Base-by-base conservation (phyloP, 306 rosid species). In the Acacia crassicarpa region DNA sequence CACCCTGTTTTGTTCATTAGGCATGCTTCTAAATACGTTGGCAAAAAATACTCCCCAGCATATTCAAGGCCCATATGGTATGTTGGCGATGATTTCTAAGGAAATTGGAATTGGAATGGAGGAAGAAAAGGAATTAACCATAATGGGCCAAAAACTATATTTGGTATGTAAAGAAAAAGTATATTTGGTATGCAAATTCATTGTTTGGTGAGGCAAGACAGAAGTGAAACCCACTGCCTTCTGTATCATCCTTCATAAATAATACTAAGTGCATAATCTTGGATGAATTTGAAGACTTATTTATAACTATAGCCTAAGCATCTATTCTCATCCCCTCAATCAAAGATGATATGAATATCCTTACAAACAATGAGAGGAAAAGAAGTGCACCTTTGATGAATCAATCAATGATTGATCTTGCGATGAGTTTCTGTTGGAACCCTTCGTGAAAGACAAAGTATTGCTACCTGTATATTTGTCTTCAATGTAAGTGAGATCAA, bases 331-430 rank as follows among this genome's bases (percentile, higher is more conserved):
- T 27, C 51, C 69, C 74, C 65, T 76, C 62, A 44, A 61, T 30
- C 53, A 61, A 51, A 83, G 40, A 83, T 44, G 63, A 32, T 43
- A 61, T 12, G 69, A 23, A 78, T 53, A 72, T 38, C 46, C 67
- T 75, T 41, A 46, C 67, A 25, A 59, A 88, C 40, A 43, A 46
- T 40, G 78, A 20, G 59, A 79, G 46, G 38, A 74, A 33, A 82
- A 46, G 51, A 72, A 27, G 20, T 49, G 53, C 84, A 96, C 99
- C 99, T 89, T 88, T 7, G 93, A 83, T 88, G 96, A 82, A 68
- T 83, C 91, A 84, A 89, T 92, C 72, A 69, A 75, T 66, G 81
- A 82, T 65, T 59, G 89, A 75, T 86, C 68, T 62, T 53, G 83
- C 22, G 85, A 80, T 72, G 89, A 58, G 84, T 83, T 81, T 78